Evolutionary conservation across 805 yeast species (phyloP), one percentile per base, ranked within the genome.

Genomic region (Barnettozyma salicaria): DNA sequence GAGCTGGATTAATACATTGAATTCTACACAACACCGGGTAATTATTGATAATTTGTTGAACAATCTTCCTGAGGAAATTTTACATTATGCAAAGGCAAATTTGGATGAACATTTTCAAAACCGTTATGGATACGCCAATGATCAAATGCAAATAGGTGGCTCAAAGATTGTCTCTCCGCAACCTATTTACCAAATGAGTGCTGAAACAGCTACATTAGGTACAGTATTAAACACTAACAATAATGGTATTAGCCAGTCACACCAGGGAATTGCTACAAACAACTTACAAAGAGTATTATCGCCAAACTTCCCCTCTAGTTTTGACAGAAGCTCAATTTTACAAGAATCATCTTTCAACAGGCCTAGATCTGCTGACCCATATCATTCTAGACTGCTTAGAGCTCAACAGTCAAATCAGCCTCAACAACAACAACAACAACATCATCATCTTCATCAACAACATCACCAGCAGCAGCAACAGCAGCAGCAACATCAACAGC

Each of bases 31-130:
- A 43, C 73, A 65, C 45, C 61, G 70, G 39, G 60, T 71, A 34
- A 70, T 74, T 56, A 64, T 75, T 41, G 81, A 76, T 47, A 70
- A 73, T 50, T 57, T 76, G 53, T 61, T 78, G 41, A 60, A 67
- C 32, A 62, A 63, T 40, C 56, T 76, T 45, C 70, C 75, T 7
- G 68, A 71, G 38, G 80, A 76, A 44, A 68, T 71, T 12, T 55
- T 75, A 43, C 59, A 66, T 24, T 64, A 74, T 34, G 70, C 76
- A 38, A 70, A 67, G 50, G 51, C 68, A 21, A 70, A 67, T 45
- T 47, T 76, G 38, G 78, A 72, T 41, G 54, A 52, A 36, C 51
- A 56, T 22, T n/a, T 14, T 20, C 9, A 22, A 8, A 24, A 12
- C 16, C 16, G 24, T n/a, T 32, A 24, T 32, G 22, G 18, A 8